Base-by-base conservation (phyloP, 306 rosid species). In the Cicer judaicum region DNA sequence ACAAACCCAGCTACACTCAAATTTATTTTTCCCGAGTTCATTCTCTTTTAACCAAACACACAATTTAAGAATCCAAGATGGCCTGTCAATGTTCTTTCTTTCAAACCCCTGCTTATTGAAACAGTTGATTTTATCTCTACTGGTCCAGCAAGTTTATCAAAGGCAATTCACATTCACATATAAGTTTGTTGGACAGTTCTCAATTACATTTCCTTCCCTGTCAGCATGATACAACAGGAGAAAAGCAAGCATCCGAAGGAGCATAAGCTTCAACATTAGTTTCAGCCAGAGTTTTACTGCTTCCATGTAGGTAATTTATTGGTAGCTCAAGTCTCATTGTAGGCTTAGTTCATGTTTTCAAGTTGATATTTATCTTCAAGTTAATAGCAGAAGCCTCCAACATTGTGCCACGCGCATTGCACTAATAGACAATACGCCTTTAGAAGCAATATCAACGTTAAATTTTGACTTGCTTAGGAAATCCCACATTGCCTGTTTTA, bases 131-230 rank as follows among this genome's bases (percentile, higher is more conserved):
- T 16, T 7, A 41, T 12, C 8, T 52, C 43, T 18, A 43, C 6
- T 10, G 39, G 1, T 43, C 44, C 34, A 5, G 18, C 2, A 42
- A 5, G 13, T 18, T 43, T 42, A 43, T 65, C 70, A 11, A 52
- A 40, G 64, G 16, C 21, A 50, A 7, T 46, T 55, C 12, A 5
- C 71, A 7, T 46, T 55, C 12, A 5, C 71, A 11, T 13, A 7
- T 24, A 46, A 38, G 46, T 46, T 73, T 10, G 60, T 24, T 73
- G 10, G 54, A 64, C 65, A 48, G 38, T 47, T 74, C 2, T 29
- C 38, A 14, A 55, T 16, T 64, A 2, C 13, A 64, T 53, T 64
- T 39, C 52, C 53, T 41, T 40, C 19, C 48, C 15, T 49, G 7
- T 38, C 64, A 44, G 78, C 8, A 50, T 14, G 8, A 39, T 5